Evolutionary conservation across 345 rosid genomes (phyloP), one percentile per base, ranked within the genome.

Genomic region (Alliaria petiolata): DNA sequence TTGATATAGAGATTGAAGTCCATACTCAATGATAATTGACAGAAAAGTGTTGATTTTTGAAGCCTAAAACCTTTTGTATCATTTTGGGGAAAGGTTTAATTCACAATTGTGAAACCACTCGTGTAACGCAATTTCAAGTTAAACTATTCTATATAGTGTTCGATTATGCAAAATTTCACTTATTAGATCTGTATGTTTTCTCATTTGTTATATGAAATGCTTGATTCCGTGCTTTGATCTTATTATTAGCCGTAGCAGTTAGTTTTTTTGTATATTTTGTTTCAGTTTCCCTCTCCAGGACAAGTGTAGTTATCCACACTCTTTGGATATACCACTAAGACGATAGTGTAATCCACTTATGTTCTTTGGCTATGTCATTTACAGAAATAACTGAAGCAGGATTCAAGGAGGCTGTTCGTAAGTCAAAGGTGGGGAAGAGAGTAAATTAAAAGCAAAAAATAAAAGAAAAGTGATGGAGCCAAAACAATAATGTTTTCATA

Each of bases 371-470:
- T 39, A 42, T 57, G 42, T 38, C 7, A 45, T 60, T 53, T 19
- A 52, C 61, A 76, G 86, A 79, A 67, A 86, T 84, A 87, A 84
- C 65, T 30, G 80, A 51, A 53, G 86, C 78, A 35, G 74, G 20
- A 63, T 80, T 66, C 49, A 85, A 83, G 80, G 71, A 20, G 17
- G 74, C 78, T 6, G 45, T 86, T 16, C 95, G 90, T 0, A 92
- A 89, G 82, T 83, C 90, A 0, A 85, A 84, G 28, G 63, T 87
- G 80, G 84, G 85, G 61, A 74, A 65, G 71, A 54, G 49, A 16
- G n/a, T n/a, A n/a, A n/a, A n/a, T n/a, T n/a, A n/a, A n/a, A n/a
- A n/a, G n/a, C n/a, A n/a, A n/a, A n/a, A n/a, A n/a, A n/a, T n/a
- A n/a, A n/a, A n/a, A n/a, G n/a, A n/a, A n/a, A n/a, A n/a, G n/a